Base-by-base conservation (phyloP, 805 yeast genomes). In the Ogataea ramenticola region DNA sequence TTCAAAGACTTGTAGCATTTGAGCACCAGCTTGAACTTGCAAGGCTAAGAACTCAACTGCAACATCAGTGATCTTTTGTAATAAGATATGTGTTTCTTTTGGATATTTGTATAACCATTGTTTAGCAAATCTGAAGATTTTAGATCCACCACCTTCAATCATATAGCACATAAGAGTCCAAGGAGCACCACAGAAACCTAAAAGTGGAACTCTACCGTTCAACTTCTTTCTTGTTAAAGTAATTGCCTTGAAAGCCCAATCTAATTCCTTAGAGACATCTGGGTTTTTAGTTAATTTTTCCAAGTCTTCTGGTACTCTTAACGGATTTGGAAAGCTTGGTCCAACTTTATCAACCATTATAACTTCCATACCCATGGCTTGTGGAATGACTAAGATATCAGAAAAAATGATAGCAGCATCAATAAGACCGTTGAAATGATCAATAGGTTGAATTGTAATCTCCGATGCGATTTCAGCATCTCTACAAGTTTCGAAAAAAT, bases 351-450 rank as follows among this genome's bases (percentile, higher is more conserved):
- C 98, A 36, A 87, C 69, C 95, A 93, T 91, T 59, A 84, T 82
- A 36, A 93, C 96, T 43, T 77, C 81, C 85, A 90, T 86, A 14
- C 99, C 99, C 89, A 93, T 82, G 12, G 97, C 99, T 67, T 93
- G 98, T 2, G 99, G 99, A 43, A 93, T 84, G 33, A 93, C 99
- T 46, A 93, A 71, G 54, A 93, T 93, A 62, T 93, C 99, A 60
- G 90, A 82, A 69, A 93, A 93, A 46, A 93, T 93, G 53, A 93
- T 93, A 5, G 99, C 99, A 4, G 98, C 98, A 60, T 93, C 99
- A 40, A 91, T 75, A 43, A 90, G 71, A 0, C 96, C 97, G 45
- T 82, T 82, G 58, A 79, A 93, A 55, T 86, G 96, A 44, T 82
- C 87, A 44, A 93, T 77, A 4, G 99, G 99, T 67, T 93, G 99